Conservation (phyloP, 2,329 filamentous ascomycete species). For the Diaporthe longicolla region DNA sequence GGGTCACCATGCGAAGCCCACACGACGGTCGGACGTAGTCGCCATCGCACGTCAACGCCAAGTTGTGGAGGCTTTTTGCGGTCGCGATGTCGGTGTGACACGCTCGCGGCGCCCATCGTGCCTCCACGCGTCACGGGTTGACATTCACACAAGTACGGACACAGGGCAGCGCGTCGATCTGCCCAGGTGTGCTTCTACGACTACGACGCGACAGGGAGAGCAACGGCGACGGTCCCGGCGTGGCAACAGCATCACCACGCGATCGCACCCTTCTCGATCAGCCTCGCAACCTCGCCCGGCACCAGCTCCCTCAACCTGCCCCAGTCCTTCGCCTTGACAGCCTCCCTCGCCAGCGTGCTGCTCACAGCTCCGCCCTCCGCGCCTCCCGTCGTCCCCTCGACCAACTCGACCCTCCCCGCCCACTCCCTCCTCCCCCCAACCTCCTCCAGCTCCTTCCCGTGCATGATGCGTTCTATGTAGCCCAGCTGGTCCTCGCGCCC, state of each 20-base stretch:
- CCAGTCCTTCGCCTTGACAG: constrained; percentile 64
- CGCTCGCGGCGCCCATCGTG: neutral
- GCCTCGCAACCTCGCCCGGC: constrained; percentile 67
- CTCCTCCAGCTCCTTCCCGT: constrained; percentile 60
- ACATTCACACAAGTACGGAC: neutral
- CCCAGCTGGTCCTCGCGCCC: constrained; percentile 64
- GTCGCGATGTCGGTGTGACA: neutral
- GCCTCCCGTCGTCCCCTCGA: constrained; percentile 61
- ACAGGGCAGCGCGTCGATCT: too few relatives aligned
- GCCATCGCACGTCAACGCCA: too few relatives aligned
- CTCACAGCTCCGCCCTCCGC: constrained; percentile 59
- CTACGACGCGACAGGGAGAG: neutral
- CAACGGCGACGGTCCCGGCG: too few relatives aligned
- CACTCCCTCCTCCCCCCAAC: constrained; percentile 71
- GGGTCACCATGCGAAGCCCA: too few relatives aligned
- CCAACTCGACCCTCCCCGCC: constrained; percentile 72
- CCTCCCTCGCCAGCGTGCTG: constrained; percentile 74
- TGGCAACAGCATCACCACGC: constrained; percentile 50
- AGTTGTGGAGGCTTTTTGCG: too few relatives aligned
- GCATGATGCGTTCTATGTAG: constrained; percentile 66
- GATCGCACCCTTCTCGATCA: constrained; percentile 69
- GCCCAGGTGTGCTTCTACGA: neutral
- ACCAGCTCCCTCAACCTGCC: constrained; percentile 67
- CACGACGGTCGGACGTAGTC: too few relatives aligned
- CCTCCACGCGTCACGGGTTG: neutral